Evolutionary conservation across 352 stramenopile species (phyloP).

Genomic region (Phytophthora fragariaefolia): DNA sequence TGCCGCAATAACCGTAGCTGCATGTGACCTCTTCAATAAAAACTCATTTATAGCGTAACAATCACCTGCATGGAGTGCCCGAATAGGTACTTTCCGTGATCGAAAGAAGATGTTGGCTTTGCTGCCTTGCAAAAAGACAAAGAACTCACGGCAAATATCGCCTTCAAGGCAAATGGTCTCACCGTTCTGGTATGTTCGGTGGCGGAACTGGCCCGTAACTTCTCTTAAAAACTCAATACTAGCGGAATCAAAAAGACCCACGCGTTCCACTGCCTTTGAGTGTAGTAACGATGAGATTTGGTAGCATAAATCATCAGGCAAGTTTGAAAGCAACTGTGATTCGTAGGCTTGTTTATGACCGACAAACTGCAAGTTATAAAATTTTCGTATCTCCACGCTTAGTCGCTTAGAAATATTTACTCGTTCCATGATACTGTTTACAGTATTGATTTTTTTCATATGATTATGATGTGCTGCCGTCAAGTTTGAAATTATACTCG

Average conservation of each 20-base stretch:
- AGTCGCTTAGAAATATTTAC: constrained; percentile 50
- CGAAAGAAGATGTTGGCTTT: constrained; percentile 59
- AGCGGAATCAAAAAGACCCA: constrained; percentile 59
- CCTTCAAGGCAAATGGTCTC: constrained; percentile 59
- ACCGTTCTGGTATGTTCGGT: constrained; percentile 59
- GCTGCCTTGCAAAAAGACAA: constrained; percentile 57
- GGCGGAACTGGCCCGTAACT: constrained; percentile 65
- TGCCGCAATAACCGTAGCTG: constrained; percentile 45
- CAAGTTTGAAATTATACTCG: constrained; percentile 69
- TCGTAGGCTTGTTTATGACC: constrained; percentile 67
- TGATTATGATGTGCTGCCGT: constrained; percentile 54
- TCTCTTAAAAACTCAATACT: constrained; percentile 53
- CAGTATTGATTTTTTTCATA: constrained; percentile 60
- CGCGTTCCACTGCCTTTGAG: constrained; percentile 55
- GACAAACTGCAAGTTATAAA: constrained; percentile 75
- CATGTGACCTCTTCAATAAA: constrained; percentile 51
- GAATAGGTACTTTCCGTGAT: constrained; percentile 28
- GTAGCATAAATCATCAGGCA: constrained; percentile 63
- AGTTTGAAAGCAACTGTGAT: constrained; percentile 49
- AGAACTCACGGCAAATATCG: constrained; percentile 64
- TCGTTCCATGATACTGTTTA: constrained; percentile 63
- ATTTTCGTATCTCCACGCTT: constrained; percentile 35
- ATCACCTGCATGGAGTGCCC: constrained; percentile 49
- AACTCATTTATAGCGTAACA: constrained; percentile 69
- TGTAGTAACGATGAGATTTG: constrained; percentile 68